These are phyloP conservation scores for Alternaria sp. DNA, from an alignment of 2,329 filamentous ascomycete genomes.

Conservation along the genomic window DNA sequence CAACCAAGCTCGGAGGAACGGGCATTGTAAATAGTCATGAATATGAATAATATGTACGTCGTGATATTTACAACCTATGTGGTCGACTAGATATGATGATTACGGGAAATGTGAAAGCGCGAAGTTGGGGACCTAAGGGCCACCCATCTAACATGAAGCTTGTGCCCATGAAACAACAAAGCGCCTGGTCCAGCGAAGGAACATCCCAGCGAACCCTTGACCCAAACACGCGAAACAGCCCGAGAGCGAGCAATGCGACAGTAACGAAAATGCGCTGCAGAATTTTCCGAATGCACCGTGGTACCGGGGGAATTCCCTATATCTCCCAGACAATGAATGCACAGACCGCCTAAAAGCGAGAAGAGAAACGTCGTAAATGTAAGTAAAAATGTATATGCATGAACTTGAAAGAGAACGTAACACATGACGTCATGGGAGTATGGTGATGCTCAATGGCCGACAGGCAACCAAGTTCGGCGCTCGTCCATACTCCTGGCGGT, in stretches of 20 bases:
- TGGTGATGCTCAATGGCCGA: constrained; percentile 38
- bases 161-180: constrained; percentile 4
- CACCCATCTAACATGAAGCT: not conserved
- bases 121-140: not conserved
- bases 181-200: constrained; percentile 1
- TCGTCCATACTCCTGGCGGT: constrained; percentile 70
- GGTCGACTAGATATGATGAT: not conserved
- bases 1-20: not conserved
- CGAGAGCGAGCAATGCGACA: not conserved
- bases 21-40: not conserved
- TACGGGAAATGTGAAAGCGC: not conserved
- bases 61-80: not conserved
- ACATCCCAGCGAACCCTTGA: constrained; percentile 1
- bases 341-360: constrained; percentile 4
- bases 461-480: constrained; percentile 61
- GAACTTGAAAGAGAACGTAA: constrained; percentile 13
- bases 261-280: not conserved
- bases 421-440: constrained; percentile 38
- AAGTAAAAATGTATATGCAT: constrained; percentile 16
- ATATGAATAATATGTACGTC: not conserved
- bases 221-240: not conserved
- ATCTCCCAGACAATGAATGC: not conserved
- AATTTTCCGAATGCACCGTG: not conserved
- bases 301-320: not conserved
- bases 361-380: not conserved